Base-by-base conservation (phyloP, 352 stramenopile species). In the Halophytophthora batemanensis region DNA sequence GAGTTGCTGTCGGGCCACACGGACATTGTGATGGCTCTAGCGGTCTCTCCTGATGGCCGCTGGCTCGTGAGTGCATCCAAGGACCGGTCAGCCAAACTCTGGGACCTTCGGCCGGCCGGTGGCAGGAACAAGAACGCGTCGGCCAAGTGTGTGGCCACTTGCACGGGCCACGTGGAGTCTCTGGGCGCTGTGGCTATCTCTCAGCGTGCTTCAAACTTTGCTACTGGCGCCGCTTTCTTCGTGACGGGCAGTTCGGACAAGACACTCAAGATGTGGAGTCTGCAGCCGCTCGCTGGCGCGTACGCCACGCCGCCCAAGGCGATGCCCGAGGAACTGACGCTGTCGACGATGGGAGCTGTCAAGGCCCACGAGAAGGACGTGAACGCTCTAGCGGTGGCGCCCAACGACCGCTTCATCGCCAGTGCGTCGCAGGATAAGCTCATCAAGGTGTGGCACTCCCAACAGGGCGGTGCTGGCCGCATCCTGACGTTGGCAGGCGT, bases 361-460 rank as follows among this genome's bases (percentile, higher is more conserved):
- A 97, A 86, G 56, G 90, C 80, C 19, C 90, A 97, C 65, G 87
- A 97, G 35, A 99, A 99, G 74, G 97, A 99, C 67, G 96, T 99
- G 39, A 99, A 99, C 58, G 78, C 81, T 3, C 50, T 96, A 5
- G 89, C 94, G 3, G 73, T 99, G n/a, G 87, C 95, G 19, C 97
- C 96, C 3, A 99, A 99, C 64, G 96, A 99, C 59, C 95, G 90
- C 3, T 79, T 99, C 13, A 87, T 99, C 47, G 97, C 97, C 7
- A 98, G 92, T 64, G 96, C 93, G 12, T 98, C 90, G 42, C 95
- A 98, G 73, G 97, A 99, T 74, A 99, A 98, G 63, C 93, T 95
- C 25, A 96, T 98, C 38, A 98, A 98, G 66, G 70, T 99, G 29
- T 99, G 97, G 96, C 78, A 87, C 56, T 73, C 87, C 15, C 77